Base-by-base conservation (phyloP, 148 eudicot species). In the Heliosperma pusillum region DNA sequence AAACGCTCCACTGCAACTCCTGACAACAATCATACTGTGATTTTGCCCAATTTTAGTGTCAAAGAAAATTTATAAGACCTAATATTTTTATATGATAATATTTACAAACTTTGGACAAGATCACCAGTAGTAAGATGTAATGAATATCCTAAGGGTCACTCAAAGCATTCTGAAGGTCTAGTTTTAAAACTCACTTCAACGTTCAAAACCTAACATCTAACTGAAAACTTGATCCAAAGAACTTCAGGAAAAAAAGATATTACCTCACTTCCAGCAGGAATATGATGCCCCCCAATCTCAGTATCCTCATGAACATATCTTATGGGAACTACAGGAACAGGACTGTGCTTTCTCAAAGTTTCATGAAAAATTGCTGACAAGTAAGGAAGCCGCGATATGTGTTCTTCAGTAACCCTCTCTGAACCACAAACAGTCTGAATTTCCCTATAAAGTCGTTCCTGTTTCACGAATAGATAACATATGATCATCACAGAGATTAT, bases 181-280 rank as follows among this genome's bases (percentile, higher is more conserved):
- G 45, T n/a, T n/a, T n/a, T 10, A n/a, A n/a, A n/a, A n/a, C n/a
- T n/a, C n/a, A n/a, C n/a, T n/a, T n/a, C n/a, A n/a, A n/a, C n/a
- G n/a, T n/a, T n/a, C n/a, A n/a, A n/a, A n/a, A n/a, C n/a, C n/a
- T n/a, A n/a, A n/a, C n/a, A n/a, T n/a, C n/a, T n/a, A n/a, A n/a
- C n/a, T 12, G 53, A 42, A 21, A 24, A 44, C 20, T 27, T 27
- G n/a, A 5, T 10, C 20, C 61, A 50, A n/a, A 24, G 3, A 64
- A 12, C 19, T 42, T 12, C 3, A 33, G 2, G 15, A 55, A 44
- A 27, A 33, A 30, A 72, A 19, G 22, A 36, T 61, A 8, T 25
- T 62, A 93, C 98, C 98, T 94, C 98, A 58, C 85, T 91, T 69
- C 92, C 96, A 40, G 89, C 83, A 45, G 93, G 96, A 74, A 95